phyloP scores from a whole-genome alignment of 306 rosid genomes.

The Quercus ilex region DNA sequence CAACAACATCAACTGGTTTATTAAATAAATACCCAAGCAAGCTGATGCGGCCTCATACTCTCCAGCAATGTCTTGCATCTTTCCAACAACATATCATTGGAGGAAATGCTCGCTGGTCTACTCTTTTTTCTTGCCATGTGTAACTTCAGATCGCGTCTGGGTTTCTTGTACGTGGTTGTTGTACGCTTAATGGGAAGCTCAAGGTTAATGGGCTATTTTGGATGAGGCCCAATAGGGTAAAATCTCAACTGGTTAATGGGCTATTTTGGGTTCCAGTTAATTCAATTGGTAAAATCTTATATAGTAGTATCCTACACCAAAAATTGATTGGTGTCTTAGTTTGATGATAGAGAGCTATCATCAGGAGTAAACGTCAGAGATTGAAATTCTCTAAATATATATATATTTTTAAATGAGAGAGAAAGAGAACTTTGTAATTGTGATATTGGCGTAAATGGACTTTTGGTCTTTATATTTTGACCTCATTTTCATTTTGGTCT shows the following conservation, averaged over 20 bases:
- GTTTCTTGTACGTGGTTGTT: neutral
- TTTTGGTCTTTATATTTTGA: too few relatives aligned
- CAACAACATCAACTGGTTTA: constrained; percentile 66
- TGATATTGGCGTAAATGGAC: too few relatives aligned
- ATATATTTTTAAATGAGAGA: too few relatives aligned
- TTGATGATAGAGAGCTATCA: too few relatives aligned
- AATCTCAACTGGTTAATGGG: too few relatives aligned
- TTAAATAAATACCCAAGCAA: constrained; percentile 77
- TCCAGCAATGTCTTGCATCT: constrained; percentile 53
- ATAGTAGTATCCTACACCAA: accelerated
- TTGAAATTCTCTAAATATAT: too few relatives aligned
- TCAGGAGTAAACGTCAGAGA: accelerated
- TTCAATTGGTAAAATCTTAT: accelerated
- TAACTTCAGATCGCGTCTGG: neutral
- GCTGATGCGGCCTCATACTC: constrained; percentile 51
- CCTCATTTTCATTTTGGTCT: too few relatives aligned
- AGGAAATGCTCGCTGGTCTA: constrained; percentile 16
- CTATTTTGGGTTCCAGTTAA: accelerated
- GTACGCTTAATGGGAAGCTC: too few relatives aligned
- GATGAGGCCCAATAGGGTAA: too few relatives aligned
- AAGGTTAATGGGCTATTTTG: too few relatives aligned
- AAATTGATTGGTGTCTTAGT: too few relatives aligned
- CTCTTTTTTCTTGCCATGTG: constrained; percentile 51
- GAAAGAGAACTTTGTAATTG: too few relatives aligned
- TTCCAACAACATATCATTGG: constrained; percentile 54